phyloP scores from a whole-genome alignment of 306 rosid genomes.

The Psophocarpus tetragonolobus region DNA sequence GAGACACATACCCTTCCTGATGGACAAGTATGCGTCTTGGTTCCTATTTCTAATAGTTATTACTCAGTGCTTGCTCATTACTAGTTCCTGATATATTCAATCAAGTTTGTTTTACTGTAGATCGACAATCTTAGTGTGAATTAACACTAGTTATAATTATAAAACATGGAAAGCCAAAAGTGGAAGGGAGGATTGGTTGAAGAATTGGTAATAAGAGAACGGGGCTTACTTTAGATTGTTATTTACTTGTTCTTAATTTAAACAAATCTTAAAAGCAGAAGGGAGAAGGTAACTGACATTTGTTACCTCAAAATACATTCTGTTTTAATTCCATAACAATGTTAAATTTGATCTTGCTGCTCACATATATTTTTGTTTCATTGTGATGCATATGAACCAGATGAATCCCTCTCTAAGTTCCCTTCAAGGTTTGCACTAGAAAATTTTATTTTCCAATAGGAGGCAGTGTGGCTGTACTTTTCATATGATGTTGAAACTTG shows the following conservation, averaged over 20 bases:
- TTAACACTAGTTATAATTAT: constrained; percentile 11
- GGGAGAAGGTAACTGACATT: constrained; percentile 4
- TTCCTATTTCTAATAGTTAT: neutral
- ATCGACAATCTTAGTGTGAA: neutral
- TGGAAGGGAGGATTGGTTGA: constrained; percentile 5
- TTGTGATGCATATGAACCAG: neutral
- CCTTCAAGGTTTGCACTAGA: neutral
- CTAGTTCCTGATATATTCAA: constrained; percentile 10
- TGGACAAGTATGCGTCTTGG: constrained; percentile 78
- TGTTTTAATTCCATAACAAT: constrained; percentile 17
- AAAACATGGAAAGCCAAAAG: neutral
- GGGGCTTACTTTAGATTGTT: constrained; percentile 11
- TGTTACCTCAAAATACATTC: constrained; percentile 12
- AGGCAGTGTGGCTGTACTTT: neutral
- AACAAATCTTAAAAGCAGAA: constrained; percentile 6
- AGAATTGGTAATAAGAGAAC: neutral
- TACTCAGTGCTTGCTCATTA: constrained; percentile 16
- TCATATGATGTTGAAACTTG: neutral
- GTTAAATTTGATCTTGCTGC: neutral
- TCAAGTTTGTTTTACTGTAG: constrained; percentile 9
- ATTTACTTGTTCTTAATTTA: constrained; percentile 18
- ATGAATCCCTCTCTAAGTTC: neutral
- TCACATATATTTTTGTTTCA: neutral
- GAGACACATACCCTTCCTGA: constrained; percentile 95
- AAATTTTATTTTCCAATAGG: neutral